Evolutionary conservation across 164 flowering plant species (phyloP).

Genomic region (Sextonia rubra): DNA sequence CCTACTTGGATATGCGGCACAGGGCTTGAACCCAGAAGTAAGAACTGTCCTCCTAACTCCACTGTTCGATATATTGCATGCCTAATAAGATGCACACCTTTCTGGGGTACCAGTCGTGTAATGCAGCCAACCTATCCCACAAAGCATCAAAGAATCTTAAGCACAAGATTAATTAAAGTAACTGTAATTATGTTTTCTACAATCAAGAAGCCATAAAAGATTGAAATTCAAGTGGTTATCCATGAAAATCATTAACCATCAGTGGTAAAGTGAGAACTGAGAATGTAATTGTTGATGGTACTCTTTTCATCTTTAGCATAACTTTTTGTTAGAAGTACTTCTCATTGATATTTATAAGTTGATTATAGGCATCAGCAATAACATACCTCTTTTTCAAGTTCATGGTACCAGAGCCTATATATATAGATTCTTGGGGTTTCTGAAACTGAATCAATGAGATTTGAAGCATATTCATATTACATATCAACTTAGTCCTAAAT

Average conservation of each 20-base stretch:
- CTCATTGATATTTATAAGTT: no score
- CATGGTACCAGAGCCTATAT: no score
- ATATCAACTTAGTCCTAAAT: no score
- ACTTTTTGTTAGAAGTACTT: no score
- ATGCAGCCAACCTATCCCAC: conserved; percentile 79
- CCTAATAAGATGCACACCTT: conserved; percentile 95
- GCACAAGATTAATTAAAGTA: not conserved
- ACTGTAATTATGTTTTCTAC: not conserved
- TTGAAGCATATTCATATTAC: no score
- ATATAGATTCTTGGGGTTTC: no score
- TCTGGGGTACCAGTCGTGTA: conserved; percentile 94
- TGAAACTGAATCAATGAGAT: no score
- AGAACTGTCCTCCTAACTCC: conserved; percentile 95
- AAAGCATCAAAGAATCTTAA: not conserved
- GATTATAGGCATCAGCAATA: no score
- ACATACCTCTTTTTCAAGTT: no score
- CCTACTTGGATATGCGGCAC: conserved; percentile 85
- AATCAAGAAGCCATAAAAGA: not conserved
- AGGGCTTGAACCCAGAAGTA: conserved; percentile 97
- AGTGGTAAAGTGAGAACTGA: no score
- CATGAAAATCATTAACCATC: not conserved
- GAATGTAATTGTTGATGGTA: no score
- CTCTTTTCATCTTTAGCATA: no score
- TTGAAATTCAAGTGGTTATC: not conserved
- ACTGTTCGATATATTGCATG: conserved; percentile 87